Base-by-base conservation (phyloP, 257 asterid species). In the Plectranthus barbatus region DNA sequence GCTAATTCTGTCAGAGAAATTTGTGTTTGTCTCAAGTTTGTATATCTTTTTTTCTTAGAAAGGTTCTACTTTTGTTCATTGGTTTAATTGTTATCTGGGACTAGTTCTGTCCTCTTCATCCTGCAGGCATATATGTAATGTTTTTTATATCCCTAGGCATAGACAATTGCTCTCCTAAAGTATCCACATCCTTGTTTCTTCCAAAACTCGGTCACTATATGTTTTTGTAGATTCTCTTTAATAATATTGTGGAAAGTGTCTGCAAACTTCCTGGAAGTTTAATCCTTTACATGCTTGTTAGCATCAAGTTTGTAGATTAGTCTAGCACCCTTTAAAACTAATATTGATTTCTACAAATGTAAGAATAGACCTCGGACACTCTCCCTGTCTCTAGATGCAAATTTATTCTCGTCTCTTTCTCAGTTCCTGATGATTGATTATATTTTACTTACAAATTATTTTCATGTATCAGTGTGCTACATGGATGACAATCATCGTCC, bases 401-500 rank as follows among this genome's bases (percentile, higher is more conserved):
- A 29, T 61, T 66, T 44, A 33, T 52, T 34, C 64, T 31, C 11
- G 36, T 52, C 63, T 42, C 36, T 58, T 6, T 0, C 36, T 58
- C n/a, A 2, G 44, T 37, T 37, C 44, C 44, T 37, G 44, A 3
- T 67, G 53, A 34, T 66, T 72, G 69, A 47, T 56, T 41, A 60
- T 55, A 6, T 14, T 33, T 57, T 66, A 68, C 64, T 73, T 17
- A 62, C 45, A 33, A 52, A 71, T 37, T 60, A 9, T 68, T 78
- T n/a, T 72, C 46, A 49, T 73, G 36, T 80, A 67, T 76, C 96
- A 90, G 99, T 81, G 94, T 47, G 97, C 99, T 51, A 87, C 85
- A 51, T 93, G 99, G 99, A 85, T 93, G 99, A 93, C 97, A 14
- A 83, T 90, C 75, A 66, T 90, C 41, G 99, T 90, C 72, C 97